A percentile compares a stretch with the other conserved stretches of the same genome.
Evolutionary conservation across 1,284 basidiomycete species (phyloP).

Genomic region (Thelephora terrestris): DNA sequence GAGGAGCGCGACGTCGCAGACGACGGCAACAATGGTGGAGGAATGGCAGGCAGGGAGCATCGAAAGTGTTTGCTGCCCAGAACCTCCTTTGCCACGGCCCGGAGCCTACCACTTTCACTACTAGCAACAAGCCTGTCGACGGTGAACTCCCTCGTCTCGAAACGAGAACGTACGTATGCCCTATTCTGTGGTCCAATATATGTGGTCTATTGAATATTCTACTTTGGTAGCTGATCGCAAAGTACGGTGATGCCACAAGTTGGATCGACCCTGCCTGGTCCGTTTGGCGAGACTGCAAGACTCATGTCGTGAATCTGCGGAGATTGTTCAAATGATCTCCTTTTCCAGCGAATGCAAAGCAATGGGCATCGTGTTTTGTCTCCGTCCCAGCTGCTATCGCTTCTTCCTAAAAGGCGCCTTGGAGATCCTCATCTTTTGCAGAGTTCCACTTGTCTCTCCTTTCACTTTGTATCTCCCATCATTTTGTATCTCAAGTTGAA

Average conservation of each 20-base stretch:
- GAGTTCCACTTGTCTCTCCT: no score
- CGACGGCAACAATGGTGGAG: no score
- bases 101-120: constrained; percentile 20
- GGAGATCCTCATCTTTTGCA: no score
- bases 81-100: constrained; percentile 22
- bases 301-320: no score
- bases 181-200: background rate
- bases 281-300: constrained; percentile 37
- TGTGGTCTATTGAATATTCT: background rate
- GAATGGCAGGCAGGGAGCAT: no score
- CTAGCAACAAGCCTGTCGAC: constrained; percentile 12
- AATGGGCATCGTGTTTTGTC: constrained; percentile 85
- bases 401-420: constrained; percentile 89
- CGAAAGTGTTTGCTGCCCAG: constrained; percentile 19
- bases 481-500: no score
- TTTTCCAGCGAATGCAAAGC: constrained; percentile 94
- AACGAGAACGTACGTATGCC: constrained; percentile 38
- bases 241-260: constrained; percentile 45
- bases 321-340: constrained; percentile 80
- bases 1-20: no score
- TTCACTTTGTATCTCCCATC: no score
- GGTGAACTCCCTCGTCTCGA: constrained; percentile 29
- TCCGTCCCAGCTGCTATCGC: constrained; percentile 45
- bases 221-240: constrained; percentile 32
- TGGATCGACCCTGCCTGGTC: constrained; percentile 47